Conservation (phyloP, 2,329 filamentous ascomycete genomes). For the Beauveria caledonica region DNA sequence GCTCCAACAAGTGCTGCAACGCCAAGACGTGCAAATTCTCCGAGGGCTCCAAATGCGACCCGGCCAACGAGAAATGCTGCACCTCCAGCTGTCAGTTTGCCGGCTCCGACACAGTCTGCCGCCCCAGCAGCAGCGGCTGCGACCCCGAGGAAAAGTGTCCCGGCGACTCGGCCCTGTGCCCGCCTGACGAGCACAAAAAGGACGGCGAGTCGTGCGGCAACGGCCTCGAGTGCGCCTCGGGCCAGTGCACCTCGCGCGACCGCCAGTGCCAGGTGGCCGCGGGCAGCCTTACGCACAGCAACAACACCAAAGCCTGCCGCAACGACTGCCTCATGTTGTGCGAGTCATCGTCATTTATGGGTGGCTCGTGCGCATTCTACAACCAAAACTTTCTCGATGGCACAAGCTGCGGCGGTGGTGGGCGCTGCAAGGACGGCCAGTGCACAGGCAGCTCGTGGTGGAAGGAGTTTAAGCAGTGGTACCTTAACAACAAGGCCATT, state of each 20-base stretch:
- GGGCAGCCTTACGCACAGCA: constrained; percentile 63
- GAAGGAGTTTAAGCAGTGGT: constrained; percentile 67
- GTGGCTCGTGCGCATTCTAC: constrained; percentile 61
- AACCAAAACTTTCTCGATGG: constrained; percentile 93
- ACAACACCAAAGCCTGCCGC: constrained; percentile 75
- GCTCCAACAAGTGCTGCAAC: constrained; percentile 73
- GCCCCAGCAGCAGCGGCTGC: constrained; percentile 68
- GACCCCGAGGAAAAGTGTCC: constrained; percentile 80
- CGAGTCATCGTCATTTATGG: constrained; percentile 57
- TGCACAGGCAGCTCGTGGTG: constrained; percentile 64
- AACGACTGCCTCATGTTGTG: constrained; percentile 69
- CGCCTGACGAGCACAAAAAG: constrained; percentile 57
- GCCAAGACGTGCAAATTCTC: constrained; percentile 80
- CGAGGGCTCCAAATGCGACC: constrained; percentile 66
- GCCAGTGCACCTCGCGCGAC: constrained; percentile 89
- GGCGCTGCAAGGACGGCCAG: constrained; percentile 67
- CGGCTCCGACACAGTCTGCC: constrained; percentile 64
- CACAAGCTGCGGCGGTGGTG: constrained; percentile 73
- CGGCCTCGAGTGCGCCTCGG: constrained; percentile 72
- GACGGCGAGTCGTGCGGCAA: constrained; percentile 67
- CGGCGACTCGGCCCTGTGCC: constrained; percentile 65
- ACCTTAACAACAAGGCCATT: constrained; percentile 66
- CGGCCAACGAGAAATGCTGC: constrained; percentile 77
- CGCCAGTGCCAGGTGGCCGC: constrained; percentile 81
- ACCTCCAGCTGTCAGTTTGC: constrained; percentile 58